Conservation (phyloP, 495 filamentous ascomycete species). For the Daldinia childiae region DNA sequence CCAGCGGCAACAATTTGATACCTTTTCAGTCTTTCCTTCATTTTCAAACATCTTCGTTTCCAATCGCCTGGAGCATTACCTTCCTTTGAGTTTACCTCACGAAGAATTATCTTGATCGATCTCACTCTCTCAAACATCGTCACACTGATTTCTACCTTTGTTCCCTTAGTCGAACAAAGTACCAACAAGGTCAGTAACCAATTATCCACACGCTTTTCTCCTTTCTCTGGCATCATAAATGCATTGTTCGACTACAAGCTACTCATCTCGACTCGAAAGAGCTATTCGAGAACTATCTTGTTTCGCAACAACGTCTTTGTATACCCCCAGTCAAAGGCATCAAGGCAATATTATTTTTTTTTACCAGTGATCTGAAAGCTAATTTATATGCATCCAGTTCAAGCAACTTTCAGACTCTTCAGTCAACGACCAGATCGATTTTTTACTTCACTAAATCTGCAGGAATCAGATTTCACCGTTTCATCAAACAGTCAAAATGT, state of each 20-base stretch:
- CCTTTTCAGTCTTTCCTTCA: constrained; percentile 45
- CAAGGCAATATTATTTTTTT: background rate
- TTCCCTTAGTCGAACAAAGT: constrained; percentile 39
- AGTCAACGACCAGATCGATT: constrained; percentile 34
- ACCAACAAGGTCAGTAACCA: constrained; percentile 36
- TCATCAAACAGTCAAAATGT: constrained; percentile 50
- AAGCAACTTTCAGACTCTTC: constrained; percentile 23
- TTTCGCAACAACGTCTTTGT: constrained; percentile 15
- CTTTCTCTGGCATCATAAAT: constrained; percentile 20
- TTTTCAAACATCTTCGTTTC: constrained; percentile 42
- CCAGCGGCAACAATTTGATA: constrained; percentile 39
- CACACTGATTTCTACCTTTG: constrained; percentile 36
- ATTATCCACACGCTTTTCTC: constrained; percentile 1
- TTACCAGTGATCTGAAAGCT: background rate
- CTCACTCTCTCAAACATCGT: constrained; percentile 29
- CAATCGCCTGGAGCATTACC: constrained; percentile 54
- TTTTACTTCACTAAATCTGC: constrained; percentile 48
- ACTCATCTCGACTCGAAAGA: constrained; percentile 11
- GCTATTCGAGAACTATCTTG: constrained; percentile 23
- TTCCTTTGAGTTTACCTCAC: constrained; percentile 48
- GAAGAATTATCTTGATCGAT: constrained; percentile 43
- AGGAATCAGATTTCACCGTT: constrained; percentile 45
- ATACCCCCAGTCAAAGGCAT: constrained; percentile 2
- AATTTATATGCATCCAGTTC: background rate
- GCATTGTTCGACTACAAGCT: constrained; percentile 29